Evolutionary conservation across 2,329 filamentous ascomycete species (phyloP).

Genomic region (Tricladium varicosporioides): DNA sequence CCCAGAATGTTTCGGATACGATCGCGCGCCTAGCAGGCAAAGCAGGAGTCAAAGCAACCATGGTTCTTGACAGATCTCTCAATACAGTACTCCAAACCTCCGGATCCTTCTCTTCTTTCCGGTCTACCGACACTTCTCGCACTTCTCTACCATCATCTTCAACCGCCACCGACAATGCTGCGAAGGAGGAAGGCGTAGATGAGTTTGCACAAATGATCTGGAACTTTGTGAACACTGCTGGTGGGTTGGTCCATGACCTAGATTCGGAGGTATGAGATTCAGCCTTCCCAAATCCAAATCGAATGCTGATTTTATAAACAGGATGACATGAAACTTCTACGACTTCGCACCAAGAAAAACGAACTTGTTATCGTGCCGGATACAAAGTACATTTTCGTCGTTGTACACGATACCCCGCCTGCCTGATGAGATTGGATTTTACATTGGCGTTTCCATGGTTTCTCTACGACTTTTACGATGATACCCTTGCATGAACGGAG

Average conservation of each 20-base stretch:
- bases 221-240: conserved; percentile 69
- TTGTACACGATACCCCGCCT: conserved; percentile 54
- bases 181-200: conserved; percentile 45
- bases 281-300: background rate
- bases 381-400: conserved; percentile 72
- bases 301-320: conserved; percentile 32
- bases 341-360: conserved; percentile 79
- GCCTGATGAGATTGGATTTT: conserved; percentile 42
- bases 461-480: conserved; percentile 1
- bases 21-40: conserved; percentile 62
- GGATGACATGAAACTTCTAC: conserved; percentile 75
- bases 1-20: conserved; percentile 23
- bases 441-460: background rate
- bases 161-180: conserved; percentile 12
- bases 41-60: conserved; percentile 73
- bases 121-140: conserved; percentile 29
- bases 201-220: conserved; percentile 76
- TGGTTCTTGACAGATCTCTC: conserved; percentile 69
- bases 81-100: conserved; percentile 74
- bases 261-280: conserved; percentile 59
- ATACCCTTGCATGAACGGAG: conserved; percentile 12
- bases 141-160: conserved; percentile 2
- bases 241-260: conserved; percentile 67
- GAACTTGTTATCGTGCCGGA: conserved; percentile 84
- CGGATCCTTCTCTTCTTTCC: conserved; percentile 52